Evolutionary conservation across 345 rosid genomes (phyloP), one percentile per base, ranked within the genome.

Genomic region (Bruguiera sexangula): DNA sequence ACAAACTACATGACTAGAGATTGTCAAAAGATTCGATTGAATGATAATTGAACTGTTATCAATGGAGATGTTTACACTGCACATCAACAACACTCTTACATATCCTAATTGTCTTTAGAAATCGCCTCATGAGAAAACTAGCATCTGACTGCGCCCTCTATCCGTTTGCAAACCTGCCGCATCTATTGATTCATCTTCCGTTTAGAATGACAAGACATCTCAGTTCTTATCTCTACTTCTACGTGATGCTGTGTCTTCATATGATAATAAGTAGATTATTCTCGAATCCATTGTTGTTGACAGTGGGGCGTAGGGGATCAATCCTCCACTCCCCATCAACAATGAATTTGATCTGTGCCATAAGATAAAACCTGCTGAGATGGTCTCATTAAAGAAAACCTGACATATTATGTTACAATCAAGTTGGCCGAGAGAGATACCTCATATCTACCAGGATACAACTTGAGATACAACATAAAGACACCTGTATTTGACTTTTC

Each of bases 281-380:
- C 66, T 90, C 94, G 55, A 76, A 72, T 63, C 97, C 97, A 6
- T 76, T 73, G 64, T 79, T 75, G 48, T 74, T 52, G 68, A 92
- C 86, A n/a, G 85, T 72, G 6, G 97, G 99, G 67, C 96, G 96
- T 59, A 95, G 79, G 61, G 96, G 98, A 79, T 95, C 98, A 37
- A 89, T 80, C 79, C 61, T 92, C 99, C 99, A 95, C 75, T 82
- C 75, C n/a, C 98, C 99, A 79, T 95, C 96, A 16, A 95, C 97
- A 27, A 95, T 77, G 72, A 95, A 95, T 76, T 95, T 95, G 69
- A 95, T 83, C 99, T 95, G 92, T 32, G 67, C 43, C 46, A 54
- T 48, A 48, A 65, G 69, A 37, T 50, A 26, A 61, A 69, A 55
- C 4, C 50, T 36, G 15, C 53, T 60, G 10, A 71, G 76, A 78